Evolutionary conservation across 306 rosid genomes (phyloP).

Genomic region (Quercus suber): DNA sequence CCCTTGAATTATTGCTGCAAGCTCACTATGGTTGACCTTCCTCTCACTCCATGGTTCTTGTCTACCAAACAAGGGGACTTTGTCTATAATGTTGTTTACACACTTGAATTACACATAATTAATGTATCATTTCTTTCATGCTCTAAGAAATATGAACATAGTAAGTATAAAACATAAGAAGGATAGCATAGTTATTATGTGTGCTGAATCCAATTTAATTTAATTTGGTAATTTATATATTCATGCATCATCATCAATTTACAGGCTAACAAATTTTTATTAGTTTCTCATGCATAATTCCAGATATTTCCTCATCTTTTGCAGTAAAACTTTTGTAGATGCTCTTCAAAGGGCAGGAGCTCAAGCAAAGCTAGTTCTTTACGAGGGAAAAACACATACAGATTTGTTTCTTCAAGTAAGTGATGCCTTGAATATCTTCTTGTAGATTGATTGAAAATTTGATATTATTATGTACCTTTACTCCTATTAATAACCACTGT

Average conservation of each 20-base stretch:
- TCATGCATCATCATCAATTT: no score
- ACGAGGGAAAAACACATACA: constrained; percentile 87
- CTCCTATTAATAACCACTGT: neutral
- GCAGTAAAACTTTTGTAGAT: constrained; percentile 66
- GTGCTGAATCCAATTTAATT: no score
- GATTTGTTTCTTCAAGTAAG: constrained; percentile 95
- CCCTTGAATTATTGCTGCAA: neutral
- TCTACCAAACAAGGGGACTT: no score
- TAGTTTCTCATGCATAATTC: neutral
- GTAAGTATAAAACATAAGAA: no score
- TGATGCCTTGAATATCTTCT: neutral
- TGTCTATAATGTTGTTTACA: no score
- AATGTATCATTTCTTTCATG: no score
- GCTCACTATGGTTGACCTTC: neutral
- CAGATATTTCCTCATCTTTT: constrained; percentile 19
- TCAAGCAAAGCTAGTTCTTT: constrained; percentile 60
- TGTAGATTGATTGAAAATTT: neutral
- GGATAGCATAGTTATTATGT: no score
- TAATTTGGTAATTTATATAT: no score
- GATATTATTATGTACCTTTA: neutral
- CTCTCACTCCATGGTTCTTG: no score
- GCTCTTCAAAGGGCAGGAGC: constrained; percentile 66
- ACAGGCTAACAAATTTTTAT: neutral
- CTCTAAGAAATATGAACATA: no score
- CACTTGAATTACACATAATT: no score